These are phyloP conservation scores for Pisolithus marmoratus DNA, from an alignment of 768 basidiomycete genomes.

Conservation along the genomic window DNA sequence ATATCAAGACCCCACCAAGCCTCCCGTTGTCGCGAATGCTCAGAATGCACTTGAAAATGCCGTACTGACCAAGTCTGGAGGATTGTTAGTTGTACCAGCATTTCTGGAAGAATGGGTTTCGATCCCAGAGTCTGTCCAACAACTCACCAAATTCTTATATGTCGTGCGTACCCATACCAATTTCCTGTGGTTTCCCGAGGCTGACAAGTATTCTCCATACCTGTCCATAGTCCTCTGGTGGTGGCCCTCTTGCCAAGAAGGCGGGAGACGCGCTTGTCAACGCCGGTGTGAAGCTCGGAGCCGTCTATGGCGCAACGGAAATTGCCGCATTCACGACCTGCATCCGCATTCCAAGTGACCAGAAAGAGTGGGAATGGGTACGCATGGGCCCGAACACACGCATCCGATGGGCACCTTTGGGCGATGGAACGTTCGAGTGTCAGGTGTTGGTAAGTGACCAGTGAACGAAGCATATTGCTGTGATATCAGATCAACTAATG, in stretches of 20 bases:
- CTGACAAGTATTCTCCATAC: not conserved
- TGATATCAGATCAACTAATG: no score
- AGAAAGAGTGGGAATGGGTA: conserved; percentile 33
- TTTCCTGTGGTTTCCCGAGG: no score
- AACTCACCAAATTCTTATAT: conserved; percentile 19
- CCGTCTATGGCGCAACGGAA: conserved; percentile 35
- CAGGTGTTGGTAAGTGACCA: conserved; percentile 29
- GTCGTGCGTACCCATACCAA: conserved; percentile 21
- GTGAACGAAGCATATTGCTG: not conserved
- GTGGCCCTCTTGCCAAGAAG: conserved; percentile 33
- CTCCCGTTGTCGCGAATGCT: conserved; percentile 34
- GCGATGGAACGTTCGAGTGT: conserved; percentile 30
- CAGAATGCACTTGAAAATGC: conserved; percentile 35
- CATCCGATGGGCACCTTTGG: conserved; percentile 27
- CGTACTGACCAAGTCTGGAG: conserved; percentile 21
- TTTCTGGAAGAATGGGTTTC: conserved; percentile 34
- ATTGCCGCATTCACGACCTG: conserved; percentile 6
- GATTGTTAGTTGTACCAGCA: conserved; percentile 32
- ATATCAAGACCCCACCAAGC: conserved; percentile 9
- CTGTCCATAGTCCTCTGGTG: conserved; percentile 29
- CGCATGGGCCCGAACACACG: conserved; percentile 15
- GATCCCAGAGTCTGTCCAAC: conserved; percentile 17
- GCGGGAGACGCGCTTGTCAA: conserved; percentile 29
- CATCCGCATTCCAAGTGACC: conserved; percentile 9
- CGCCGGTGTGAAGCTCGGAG: conserved; percentile 28